Base-by-base conservation (phyloP, 2,329 filamentous ascomycete genomes). In the Fusarium sp. region DNA sequence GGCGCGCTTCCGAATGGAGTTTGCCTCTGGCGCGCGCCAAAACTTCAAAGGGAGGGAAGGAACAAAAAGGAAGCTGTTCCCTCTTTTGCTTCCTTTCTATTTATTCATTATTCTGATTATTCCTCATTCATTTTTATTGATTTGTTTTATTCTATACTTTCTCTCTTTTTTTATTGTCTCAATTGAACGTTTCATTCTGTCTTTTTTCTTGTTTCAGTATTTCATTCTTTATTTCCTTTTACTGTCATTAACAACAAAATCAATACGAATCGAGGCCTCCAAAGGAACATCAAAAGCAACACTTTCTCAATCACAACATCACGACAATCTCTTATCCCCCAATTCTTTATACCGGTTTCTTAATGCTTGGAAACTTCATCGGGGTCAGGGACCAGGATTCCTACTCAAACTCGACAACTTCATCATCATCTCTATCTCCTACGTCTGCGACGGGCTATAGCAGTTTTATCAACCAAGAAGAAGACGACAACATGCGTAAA, bases 401-500 rank as follows among this genome's bases (percentile, higher is more conserved):
- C 56, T 70, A 51, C 57, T 69, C 62, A 22, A 52, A 51, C 57
- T 56, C 53, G 30, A 56, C 30, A 40, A 50, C 32, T 27, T 47
- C 45, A 34, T 24, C 53, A 16, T 30, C 45, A 22, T 32, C 44
- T 8, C n/a, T 29, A 15, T 30, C 58, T 32, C 46, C 45, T 7
- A 53, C 56, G 34, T 71, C 68, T 51, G 64, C 68, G 53, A 71
- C 68, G 25, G 63, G 68, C 34, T 51, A 71, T 27, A 61, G 43
- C 43, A 55, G 69, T 54, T 52, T 70, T 46, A 40, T 20, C 34
- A 43, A 52, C 24, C 47, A 51, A 51, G 29, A 62, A 51, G 58
- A 63, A 24, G 61, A 40, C 52, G 51, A 71, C 66, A 65, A 27
- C 32, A 79, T 78, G 78, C 76, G 76, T 20, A 76, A 77, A 46